phyloP scores from a whole-genome alignment of 352 stramenopile genomes.

The Phytophthora rubi region DNA sequence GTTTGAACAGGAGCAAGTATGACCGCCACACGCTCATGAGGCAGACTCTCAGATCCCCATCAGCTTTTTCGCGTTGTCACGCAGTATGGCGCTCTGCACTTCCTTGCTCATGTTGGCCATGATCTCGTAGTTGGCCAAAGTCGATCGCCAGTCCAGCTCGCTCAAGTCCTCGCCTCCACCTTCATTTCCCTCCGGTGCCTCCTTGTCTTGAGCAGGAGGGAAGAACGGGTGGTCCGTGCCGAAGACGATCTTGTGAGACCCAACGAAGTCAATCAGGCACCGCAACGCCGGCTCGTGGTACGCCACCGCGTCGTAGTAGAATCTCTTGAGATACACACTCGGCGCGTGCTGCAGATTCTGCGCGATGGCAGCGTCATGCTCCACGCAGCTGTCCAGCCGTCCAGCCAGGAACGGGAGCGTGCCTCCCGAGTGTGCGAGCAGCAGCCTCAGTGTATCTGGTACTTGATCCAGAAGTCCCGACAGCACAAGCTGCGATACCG shows the following conservation, averaged over 20 bases:
- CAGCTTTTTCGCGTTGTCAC: conserved; percentile 46
- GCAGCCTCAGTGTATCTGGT: conserved; percentile 45
- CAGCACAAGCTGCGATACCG: conserved; percentile 64
- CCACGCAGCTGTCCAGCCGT: conserved; percentile 66
- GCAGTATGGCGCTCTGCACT: conserved; percentile 48
- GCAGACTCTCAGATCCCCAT: conserved; percentile 23
- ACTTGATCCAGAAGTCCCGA: conserved; percentile 60
- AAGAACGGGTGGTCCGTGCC: conserved; percentile 78
- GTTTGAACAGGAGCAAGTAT: not conserved
- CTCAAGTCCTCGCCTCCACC: conserved; percentile 21
- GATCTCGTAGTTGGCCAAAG: conserved; percentile 56
- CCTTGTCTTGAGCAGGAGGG: conserved; percentile 36
- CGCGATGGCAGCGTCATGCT: conserved; percentile 52
- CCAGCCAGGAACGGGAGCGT: conserved; percentile 68
- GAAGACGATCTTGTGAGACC: conserved; percentile 60
- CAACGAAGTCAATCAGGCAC: conserved; percentile 63
- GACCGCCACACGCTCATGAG: not conserved
- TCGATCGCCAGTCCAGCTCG: conserved; percentile 46
- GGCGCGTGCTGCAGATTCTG: conserved; percentile 49
- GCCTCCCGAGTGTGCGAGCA: conserved; percentile 70
- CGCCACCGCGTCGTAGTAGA: conserved; percentile 71
- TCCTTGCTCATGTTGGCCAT: conserved; percentile 45
- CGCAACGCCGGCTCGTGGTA: conserved; percentile 62
- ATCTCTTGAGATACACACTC: conserved; percentile 59
- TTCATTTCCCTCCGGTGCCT: conserved; percentile 9